Base-by-base conservation (phyloP, 2,329 filamentous ascomycete genomes). In the Thielaviopsis musarum region DNA sequence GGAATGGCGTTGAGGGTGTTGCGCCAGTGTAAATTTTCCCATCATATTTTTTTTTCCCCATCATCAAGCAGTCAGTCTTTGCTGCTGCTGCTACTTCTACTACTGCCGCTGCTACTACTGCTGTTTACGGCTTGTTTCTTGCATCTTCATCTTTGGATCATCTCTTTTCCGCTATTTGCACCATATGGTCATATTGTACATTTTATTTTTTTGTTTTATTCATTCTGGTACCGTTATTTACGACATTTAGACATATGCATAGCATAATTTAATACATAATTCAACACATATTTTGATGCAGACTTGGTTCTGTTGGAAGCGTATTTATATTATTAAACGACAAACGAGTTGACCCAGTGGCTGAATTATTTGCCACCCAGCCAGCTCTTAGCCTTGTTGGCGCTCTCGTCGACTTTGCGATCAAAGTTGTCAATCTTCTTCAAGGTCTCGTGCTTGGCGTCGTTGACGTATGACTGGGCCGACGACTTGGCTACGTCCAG, bases 301-400 rank as follows among this genome's bases (percentile, higher is more conserved):
- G 3, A 26, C 24, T 17, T 4, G 12, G 12, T 6, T 5, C 30
- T 34, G 5, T 45, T 45, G 38, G 17, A 17, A 13, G 7, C 4
- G 2, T 19, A 17, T 19, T 4, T 38, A 41, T 54, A 22, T 22
- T 30, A 34, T 34, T 57, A 30, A 19, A 24, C 13, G 30, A 51
- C n/a, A n/a, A n/a, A n/a, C n/a, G n/a, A n/a, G n/a, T n/a, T n/a
- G n/a, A n/a, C n/a, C n/a, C 26, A 55, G 19, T 10, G 19, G 19
- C 15, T 7, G 3, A 9, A 26, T 65, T 69, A 73, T 69, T 79
- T 80, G 63, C 80, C 79, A 60, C 89, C 85, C 67, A 96, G 95
- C 91, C 90, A 96, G 70, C 86, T 81, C 82, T 95, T 95, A 52
- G 89, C 87, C 76, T 95, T 86, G 57, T 83, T 73, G 3, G 89